Base-by-base conservation (phyloP, 192 early-diverging fungal genomes). In the Rhizophagus prolifer region DNA sequence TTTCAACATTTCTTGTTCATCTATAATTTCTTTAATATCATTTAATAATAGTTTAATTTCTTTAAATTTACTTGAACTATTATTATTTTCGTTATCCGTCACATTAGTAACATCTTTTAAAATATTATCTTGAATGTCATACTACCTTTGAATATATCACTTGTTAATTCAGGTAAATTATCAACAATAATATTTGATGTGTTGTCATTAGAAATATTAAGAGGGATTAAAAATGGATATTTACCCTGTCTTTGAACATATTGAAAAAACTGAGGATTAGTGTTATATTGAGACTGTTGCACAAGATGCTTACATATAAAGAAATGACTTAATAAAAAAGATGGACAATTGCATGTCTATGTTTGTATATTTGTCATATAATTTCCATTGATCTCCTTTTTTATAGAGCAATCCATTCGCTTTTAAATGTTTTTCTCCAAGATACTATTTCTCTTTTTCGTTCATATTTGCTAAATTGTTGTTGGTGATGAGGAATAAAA, bases 361-460 rank as follows among this genome's bases (percentile, higher is more conserved):
- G 14, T 68, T 36, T 34, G 1, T 12, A 68, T 10, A 44, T 68
- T 23, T 31, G 66, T 68, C 4, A 68, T 0, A 16, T 68, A 44
- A n/a, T 6, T 5, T 31, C 12, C 10, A 26, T 61, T 61, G 1
- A 61, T 19, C 0, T 61, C 2, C 25, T 61, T 61, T 61, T 61
- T 61, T 61, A 10, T 23, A 61, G 25, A 25, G 25, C n/a, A 26
- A 61, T 23, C 31, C 30, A 68, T 44, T 68, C 66, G 3, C 34
- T 68, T 68, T 44, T 68, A 68, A 68, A 68, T n/a, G 38, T 1
- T 44, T 68, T 68, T 10, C 66, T 2, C 30, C 66, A 68, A 9
- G 66, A 34, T 10, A 34, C 25, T 14, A n/a, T 44, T 44, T 68
- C 16, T 10, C 66, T 14, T 3, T 1, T 21, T 10, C 1, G 41